Conservation (phyloP, 2,329 filamentous ascomycete genomes). For the Fusarium dlaminii region DNA sequence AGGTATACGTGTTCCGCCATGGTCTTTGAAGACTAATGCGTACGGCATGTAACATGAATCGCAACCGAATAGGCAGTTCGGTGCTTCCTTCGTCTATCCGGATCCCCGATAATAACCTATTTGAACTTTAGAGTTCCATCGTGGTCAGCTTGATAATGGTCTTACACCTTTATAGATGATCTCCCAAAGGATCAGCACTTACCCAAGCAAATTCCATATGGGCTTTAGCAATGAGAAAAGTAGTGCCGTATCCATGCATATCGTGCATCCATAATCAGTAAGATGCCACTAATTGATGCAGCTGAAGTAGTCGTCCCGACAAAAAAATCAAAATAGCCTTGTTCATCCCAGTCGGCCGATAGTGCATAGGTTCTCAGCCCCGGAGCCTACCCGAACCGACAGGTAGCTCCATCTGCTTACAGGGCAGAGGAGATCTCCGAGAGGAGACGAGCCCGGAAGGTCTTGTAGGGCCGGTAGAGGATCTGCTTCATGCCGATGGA, state of each 20-base stretch:
- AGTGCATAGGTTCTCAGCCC: background rate
- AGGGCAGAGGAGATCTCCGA: background rate
- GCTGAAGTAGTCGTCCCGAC: conserved; percentile 1
- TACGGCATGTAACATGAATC: background rate
- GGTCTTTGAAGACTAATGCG: background rate
- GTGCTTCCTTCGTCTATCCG: conserved; percentile 1
- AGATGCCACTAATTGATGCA: background rate
- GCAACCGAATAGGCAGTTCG: conserved; percentile 14
- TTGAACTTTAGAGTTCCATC: background rate
- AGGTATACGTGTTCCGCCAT: background rate
- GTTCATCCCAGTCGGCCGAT: background rate
- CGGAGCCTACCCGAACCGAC: background rate
- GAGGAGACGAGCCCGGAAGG: conserved; percentile 20
- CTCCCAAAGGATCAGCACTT: background rate
- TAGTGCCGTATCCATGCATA: background rate
- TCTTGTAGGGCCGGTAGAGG: conserved; percentile 28
- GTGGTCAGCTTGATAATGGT: background rate
- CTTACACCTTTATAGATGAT: background rate
- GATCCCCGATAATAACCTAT: conserved; percentile 1
- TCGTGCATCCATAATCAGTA: background rate
- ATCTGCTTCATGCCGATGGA: conserved; percentile 19
- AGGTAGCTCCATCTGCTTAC: background rate
- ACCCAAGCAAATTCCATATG: background rate
- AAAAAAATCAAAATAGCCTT: background rate
- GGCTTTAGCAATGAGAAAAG: background rate